Conservation (phyloP, 345 rosid genomes). For the Raphanus sativus region DNA sequence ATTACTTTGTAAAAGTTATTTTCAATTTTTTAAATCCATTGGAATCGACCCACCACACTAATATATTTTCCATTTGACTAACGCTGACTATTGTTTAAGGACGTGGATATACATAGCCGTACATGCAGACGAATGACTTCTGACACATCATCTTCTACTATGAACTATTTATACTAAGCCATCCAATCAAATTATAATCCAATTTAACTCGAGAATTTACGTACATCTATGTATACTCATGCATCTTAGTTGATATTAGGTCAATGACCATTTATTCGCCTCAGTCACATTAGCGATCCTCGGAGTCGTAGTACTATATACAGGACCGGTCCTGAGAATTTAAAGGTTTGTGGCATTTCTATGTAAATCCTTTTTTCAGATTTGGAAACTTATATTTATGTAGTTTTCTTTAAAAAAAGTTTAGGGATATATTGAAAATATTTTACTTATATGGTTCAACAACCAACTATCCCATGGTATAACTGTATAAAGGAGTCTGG, state of each 20-base stretch:
- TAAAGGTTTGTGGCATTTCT: no score
- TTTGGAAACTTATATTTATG: no score
- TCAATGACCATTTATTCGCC: neutral
- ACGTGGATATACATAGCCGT: constrained; percentile 18
- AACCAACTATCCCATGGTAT: no score
- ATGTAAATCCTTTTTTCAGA: no score
- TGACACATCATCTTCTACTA: constrained; percentile 35
- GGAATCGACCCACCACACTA: neutral
- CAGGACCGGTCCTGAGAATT: no score
- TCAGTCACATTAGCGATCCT: neutral
- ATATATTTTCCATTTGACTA: constrained; percentile 16
- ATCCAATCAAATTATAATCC: constrained; percentile 12
- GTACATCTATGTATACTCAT: neutral
- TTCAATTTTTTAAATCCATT: neutral
- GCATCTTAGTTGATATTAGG: neutral
- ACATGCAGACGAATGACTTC: constrained; percentile 25
- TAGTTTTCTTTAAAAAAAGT: no score
- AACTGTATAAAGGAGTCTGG: no score
- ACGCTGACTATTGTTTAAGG: constrained; percentile 18
- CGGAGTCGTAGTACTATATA: neutral
- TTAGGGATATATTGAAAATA: no score
- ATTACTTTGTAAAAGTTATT: neutral
- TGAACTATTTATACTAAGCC: neutral
- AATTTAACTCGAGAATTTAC: neutral
- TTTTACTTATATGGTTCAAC: no score